These are phyloP conservation scores for Vararia minispora DNA, from an alignment of 768 basidiomycete genomes.

Conservation along the genomic window DNA sequence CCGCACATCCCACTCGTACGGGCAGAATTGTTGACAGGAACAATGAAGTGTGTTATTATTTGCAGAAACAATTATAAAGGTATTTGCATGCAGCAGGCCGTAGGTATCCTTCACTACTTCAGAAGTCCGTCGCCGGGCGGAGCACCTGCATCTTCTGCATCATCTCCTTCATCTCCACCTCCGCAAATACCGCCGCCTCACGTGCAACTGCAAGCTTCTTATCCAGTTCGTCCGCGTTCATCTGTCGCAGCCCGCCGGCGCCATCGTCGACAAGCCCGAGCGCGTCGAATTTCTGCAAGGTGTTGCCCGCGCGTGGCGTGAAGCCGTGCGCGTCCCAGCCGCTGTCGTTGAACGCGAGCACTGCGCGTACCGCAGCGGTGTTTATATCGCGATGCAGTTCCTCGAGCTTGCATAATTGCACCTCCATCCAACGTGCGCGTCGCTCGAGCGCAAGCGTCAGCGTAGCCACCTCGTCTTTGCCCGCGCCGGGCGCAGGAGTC, in stretches of 20 bases:
- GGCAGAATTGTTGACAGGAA: too few relatives aligned
- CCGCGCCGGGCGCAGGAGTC: slow-evolving; percentile 48
- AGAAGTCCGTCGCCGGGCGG: slow-evolving; percentile 35
- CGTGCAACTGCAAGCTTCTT: slow-evolving; percentile 60
- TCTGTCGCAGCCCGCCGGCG: slow-evolving; percentile 30
- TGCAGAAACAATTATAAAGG: too few relatives aligned
- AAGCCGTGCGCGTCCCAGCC: slow-evolving; percentile 70
- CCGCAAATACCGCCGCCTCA: slow-evolving; percentile 60
- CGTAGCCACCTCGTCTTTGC: slow-evolving; percentile 71
- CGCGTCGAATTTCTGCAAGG: slow-evolving; percentile 55
- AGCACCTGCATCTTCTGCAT: slow-evolving; percentile 58
- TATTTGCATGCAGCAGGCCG: too few relatives aligned
- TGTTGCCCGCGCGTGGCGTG: slow-evolving; percentile 60
- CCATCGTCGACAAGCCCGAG: slow-evolving; percentile 42
- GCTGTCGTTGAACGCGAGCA: slow-evolving; percentile 74
- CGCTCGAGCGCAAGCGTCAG: slow-evolving; percentile 76
- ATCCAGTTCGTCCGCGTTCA: slow-evolving; percentile 67
- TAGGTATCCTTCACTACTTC: slow-evolving; percentile 5
- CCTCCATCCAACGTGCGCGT: slow-evolving; percentile 91
- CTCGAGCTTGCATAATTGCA: slow-evolving; percentile 79
- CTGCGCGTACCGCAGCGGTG: slow-evolving; percentile 73
- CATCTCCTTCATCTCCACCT: slow-evolving; percentile 61
- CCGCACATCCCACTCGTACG: too few relatives aligned
- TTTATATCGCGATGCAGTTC: slow-evolving; percentile 87
- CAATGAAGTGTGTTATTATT: too few relatives aligned